Evolutionary conservation across 805 yeast species (phyloP), one percentile per base, ranked within the genome.

Genomic region (Jamesozyma spencerorum): DNA sequence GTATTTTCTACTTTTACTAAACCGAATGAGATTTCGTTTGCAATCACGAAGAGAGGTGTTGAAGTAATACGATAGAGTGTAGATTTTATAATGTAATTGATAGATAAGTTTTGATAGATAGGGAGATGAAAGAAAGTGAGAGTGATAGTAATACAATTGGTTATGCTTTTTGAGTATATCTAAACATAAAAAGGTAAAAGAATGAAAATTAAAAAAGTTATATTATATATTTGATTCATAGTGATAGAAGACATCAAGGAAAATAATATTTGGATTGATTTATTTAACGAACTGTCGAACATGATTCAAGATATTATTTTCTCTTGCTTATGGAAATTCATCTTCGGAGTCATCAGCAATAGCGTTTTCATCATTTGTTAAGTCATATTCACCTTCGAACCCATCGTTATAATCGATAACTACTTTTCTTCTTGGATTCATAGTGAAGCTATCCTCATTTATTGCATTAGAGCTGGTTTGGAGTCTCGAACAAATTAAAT

Each of bases 401-500:
- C 63, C 60, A 12, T 57, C 64, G 31, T 65, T 63, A 31, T 63
- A 67, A 36, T 65, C 70, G 34, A 66, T 62, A 1, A 64, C 61
- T 19, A 55, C 40, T 36, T 57, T 57, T 49, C 63, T 59, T 37
- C 49, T 49, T 14, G 44, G 43, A 22, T 38, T 50, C 18, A 46
- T 51, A 11, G 48, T 51, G 8, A 8, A 22, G 35, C 62, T 66
- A 24, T 68, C 72, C 37, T 64, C 69, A 43, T 65, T 58, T 1
- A 57, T 66, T 36, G 63, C 66, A 38, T 62, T 44, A 48, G 64
- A 63, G 36, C 58, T 58, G 30, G 59, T 57, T 36, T 70, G 62
- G 36, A 68, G 56, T 40, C 68, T 65, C 31, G 68, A 56, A 40
- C 81, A 80, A 41, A 77, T 78, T 47, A 92, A 65, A 51, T 85